phyloP scores from a whole-genome alignment of 805 yeast species.

The Yarrowia keelungensis region DNA sequence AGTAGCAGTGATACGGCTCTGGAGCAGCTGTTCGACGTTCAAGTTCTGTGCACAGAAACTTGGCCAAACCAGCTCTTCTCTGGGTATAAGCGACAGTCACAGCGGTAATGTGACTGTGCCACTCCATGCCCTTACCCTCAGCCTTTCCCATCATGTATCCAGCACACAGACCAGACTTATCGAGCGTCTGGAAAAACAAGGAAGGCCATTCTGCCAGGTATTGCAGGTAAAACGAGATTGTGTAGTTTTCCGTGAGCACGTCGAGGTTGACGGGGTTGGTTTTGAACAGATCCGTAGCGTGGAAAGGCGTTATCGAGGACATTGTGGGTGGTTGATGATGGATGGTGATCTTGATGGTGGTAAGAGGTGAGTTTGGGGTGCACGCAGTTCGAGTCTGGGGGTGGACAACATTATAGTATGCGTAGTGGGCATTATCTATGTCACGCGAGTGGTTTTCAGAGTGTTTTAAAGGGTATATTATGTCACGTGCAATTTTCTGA shows the following conservation, averaged over 20 bases:
- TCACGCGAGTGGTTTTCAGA: no score
- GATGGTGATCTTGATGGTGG: not conserved
- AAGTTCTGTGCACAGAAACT: constrained; percentile 73
- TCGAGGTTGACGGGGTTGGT: constrained; percentile 82
- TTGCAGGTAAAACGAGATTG: constrained; percentile 80
- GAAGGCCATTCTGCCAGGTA: constrained; percentile 89
- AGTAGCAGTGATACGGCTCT: constrained; percentile 79
- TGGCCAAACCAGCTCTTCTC: constrained; percentile 85
- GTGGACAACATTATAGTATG: no score
- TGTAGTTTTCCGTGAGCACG: constrained; percentile 89
- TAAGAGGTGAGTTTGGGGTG: not conserved
- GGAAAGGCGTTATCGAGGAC: constrained; percentile 90
- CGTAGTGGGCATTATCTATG: no score
- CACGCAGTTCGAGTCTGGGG: not conserved
- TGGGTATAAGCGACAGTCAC: constrained; percentile 86
- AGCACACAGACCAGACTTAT: constrained; percentile 52
- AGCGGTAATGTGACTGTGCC: constrained; percentile 98
- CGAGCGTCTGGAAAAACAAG: constrained; percentile 75
- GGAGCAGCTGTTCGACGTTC: constrained; percentile 72
- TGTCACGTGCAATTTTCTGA: no score
- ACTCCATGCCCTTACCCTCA: constrained; percentile 82
- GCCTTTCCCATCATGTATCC: constrained; percentile 88
- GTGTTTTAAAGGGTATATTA: no score
- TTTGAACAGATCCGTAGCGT: constrained; percentile 80
- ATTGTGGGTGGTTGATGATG: constrained; percentile 50